These are phyloP conservation scores for Monilinia fructigena DNA, from an alignment of 2,329 filamentous ascomycete species.

Conservation along the genomic window DNA sequence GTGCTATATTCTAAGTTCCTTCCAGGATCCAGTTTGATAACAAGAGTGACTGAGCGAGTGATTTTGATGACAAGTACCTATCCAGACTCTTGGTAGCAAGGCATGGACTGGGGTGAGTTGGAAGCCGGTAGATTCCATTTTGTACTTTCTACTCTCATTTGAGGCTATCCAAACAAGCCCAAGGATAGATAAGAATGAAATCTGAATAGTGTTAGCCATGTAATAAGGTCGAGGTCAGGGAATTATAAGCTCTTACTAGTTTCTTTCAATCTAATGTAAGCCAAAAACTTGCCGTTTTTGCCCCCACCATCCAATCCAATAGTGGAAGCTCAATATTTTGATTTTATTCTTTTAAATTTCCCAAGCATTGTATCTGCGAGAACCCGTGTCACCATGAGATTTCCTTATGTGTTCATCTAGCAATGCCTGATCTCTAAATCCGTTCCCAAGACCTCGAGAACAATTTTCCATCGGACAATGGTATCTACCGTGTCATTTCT, in stretches of 20 bases:
- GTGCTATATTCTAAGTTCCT: no score
- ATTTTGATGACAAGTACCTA: neutral
- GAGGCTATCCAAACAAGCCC: neutral
- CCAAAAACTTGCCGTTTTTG: neutral
- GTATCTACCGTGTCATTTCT: neutral
- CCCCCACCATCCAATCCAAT: neutral
- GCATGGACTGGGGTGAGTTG: neutral
- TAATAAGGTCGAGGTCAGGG: neutral
- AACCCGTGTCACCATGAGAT: neutral
- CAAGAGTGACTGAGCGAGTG: no score
- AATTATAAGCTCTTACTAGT: neutral
- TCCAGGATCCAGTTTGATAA: neutral
- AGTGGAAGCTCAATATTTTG: neutral
- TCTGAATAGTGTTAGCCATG: neutral
- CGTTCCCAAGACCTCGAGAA: neutral
- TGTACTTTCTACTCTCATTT: neutral
- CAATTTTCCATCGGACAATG: neutral
- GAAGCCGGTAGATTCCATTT: no score
- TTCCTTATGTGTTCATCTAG: neutral
- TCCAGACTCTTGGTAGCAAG: neutral
- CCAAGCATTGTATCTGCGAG: no score
- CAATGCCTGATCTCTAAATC: neutral
- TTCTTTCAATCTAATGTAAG: neutral
- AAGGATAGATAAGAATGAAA: neutral
- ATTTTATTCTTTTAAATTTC: no score